Evolutionary conservation across 164 flowering plant genomes (phyloP), one percentile per base, ranked within the genome.

Genomic region (Buxus sempervirens): DNA sequence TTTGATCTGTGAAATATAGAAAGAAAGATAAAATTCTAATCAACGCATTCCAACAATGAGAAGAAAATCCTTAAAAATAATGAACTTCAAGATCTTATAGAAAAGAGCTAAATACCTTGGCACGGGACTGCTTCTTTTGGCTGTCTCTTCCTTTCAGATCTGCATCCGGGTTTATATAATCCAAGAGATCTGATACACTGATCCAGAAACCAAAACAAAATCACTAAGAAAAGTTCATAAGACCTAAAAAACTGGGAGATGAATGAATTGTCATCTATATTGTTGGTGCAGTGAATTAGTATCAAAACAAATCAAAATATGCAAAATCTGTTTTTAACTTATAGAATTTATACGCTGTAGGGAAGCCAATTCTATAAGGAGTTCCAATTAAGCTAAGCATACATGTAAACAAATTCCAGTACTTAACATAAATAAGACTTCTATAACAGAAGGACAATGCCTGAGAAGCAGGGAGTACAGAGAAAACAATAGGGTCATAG

Each of bases 101-200:
- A 32, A 27, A 23, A 21, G 9, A 59, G 64, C 49, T 27, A 10
- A 24, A 22, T 27, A 90, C 96, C 98, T 89, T 90, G 55, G 87
- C 85, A 73, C 91, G 97, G 76, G 97, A 92, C 76, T 80, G 86
- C 76, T 86, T 90, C 87, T 72, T 93, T 76, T 89, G 95, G 64
- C 82, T 82, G 13, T 90, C 96, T 80, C 90, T 86, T 63, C 85
- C 89, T 78, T 89, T 90, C 61, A 80, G 69, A 70, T 89, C 96
- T 63, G 88, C 80, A 73, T 90, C 91, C 27, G 97, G 98, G 54
- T 90, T 74, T 76, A 93, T 93, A 54, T 85, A 93, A 78, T 93
- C 96, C 81, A 90, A 81, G 51, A 90, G 88, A 70, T 93, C 98
- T 48, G 97, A 90, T 36, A 90, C 98, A 80, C 97, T 93, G 84